phyloP scores from a whole-genome alignment of 2,329 filamentous ascomycete genomes.

The Phaeophleospora eucalypticola region DNA sequence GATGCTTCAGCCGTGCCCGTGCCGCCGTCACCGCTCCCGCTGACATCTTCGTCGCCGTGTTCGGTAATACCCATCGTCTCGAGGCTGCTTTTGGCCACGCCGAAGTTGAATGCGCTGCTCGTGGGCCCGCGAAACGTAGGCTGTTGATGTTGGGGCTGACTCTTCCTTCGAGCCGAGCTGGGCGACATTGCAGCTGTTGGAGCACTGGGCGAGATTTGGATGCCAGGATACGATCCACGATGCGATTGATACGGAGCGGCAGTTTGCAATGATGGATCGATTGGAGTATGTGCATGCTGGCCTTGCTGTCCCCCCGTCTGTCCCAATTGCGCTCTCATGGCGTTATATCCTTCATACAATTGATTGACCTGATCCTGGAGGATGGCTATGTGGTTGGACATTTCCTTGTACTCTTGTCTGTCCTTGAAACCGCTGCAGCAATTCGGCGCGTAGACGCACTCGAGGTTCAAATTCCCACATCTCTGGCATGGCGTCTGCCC shows the following conservation, averaged over 20 bases:
- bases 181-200: conserved; percentile 29
- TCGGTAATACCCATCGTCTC: conserved; percentile 83
- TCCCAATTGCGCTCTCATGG: conserved; percentile 54
- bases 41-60: conserved; percentile 62
- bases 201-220: conserved; percentile 22
- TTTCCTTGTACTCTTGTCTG: conserved; percentile 82
- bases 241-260: conserved; percentile 13
- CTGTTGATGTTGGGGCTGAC: conserved; percentile 38
- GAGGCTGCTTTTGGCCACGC: conserved; percentile 80
- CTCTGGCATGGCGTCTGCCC: conserved; percentile 62
- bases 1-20: conserved; percentile 17
- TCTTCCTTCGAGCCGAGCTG: conserved; percentile 32
- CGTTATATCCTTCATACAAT: conserved; percentile 67
- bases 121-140: conserved; percentile 78
- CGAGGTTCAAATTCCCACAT: conserved; percentile 60
- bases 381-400: conserved; percentile 67
- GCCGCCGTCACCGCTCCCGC: conserved; percentile 21
- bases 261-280: conserved; percentile 34
- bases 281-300: conserved; percentile 24
- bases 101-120: conserved; percentile 77
- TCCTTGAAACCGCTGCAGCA: conserved; percentile 84
- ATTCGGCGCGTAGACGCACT: conserved; percentile 63
- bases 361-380: conserved; percentile 82
- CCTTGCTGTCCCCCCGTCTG: conserved; percentile 8
- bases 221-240: conserved; percentile 14